Conservation (phyloP, 257 asterid genomes). For the Penstemon barbatus region DNA sequence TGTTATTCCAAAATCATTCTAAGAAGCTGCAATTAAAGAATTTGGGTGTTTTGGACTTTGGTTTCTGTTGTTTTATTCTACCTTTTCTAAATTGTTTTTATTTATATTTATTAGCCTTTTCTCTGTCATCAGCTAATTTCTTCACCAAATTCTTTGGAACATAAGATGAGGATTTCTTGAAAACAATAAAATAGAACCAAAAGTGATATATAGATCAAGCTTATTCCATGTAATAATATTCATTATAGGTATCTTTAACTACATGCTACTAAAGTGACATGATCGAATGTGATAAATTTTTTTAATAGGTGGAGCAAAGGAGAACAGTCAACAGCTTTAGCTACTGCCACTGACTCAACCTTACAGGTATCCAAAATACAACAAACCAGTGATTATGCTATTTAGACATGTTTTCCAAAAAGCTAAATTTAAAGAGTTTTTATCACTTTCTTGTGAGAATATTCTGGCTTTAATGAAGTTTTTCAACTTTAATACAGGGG, state of each 20-base stretch:
- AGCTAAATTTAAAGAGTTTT: too few species aligned
- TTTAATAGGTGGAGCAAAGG: constrained; percentile 90
- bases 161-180: neutral
- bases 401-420: neutral
- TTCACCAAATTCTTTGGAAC: neutral
- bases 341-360: constrained; percentile 74
- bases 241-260: constrained; percentile 4
- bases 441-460: too few species aligned
- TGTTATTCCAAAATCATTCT: too few species aligned
- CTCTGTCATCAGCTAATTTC: neutral
- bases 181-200: neutral
- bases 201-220: neutral
- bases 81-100: too few species aligned
- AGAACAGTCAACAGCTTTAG: constrained; percentile 90
- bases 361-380: constrained; percentile 52
- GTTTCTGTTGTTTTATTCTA: too few species aligned
- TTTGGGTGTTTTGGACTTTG: too few species aligned
- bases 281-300: neutral
- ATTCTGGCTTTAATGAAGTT: constrained; percentile 14
- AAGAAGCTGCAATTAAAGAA: too few species aligned
- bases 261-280: too few species aligned
- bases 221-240: constrained; percentile 5
- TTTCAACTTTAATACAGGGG: constrained; percentile 52
- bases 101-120: too few species aligned
- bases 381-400: too few species aligned